Percentiles rank a stretch among this genome's conserved stretches.
Conservation (phyloP, 2,329 filamentous ascomycete species). For the Fusarium subglutinans region DNA sequence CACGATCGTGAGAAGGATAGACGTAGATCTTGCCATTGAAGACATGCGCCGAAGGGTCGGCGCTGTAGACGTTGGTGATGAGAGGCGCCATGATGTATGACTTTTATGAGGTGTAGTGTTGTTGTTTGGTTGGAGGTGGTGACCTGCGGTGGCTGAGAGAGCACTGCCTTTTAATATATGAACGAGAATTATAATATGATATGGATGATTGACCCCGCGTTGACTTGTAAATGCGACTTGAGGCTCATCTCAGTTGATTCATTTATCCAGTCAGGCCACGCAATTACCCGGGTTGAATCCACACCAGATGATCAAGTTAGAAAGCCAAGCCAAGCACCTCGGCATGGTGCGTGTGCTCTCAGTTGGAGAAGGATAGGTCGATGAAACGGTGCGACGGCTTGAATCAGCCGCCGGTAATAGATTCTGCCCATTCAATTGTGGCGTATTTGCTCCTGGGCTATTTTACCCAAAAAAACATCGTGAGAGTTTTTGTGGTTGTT, state of each 20-base stretch:
- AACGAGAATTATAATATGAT: background rate
- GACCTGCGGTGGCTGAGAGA: background rate
- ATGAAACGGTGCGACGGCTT: conserved; percentile 23
- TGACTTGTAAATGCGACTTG: conserved; percentile 14
- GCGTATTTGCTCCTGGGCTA: background rate
- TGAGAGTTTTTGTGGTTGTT: background rate
- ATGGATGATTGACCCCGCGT: conserved; percentile 31
- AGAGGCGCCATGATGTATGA: conserved; percentile 61
- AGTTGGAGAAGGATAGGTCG: conserved; percentile 10
- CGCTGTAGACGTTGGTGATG: conserved; percentile 80
- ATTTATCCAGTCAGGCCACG: conserved; percentile 38
- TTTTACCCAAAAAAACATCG: background rate
- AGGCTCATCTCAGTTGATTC: conserved; percentile 21
- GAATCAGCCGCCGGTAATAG: conserved; percentile 18
- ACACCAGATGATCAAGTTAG: conserved; percentile 8
- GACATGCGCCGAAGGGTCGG: conserved; percentile 82
- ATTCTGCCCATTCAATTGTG: background rate
- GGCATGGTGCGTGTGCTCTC: background rate
- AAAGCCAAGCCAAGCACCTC: conserved; percentile 2
- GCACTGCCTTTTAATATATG: conserved; percentile 6
- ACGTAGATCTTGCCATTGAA: conserved; percentile 80
- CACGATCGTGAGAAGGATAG: conserved; percentile 83
- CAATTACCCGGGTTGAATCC: conserved; percentile 37
- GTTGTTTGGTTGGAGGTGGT: background rate
- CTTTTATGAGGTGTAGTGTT: background rate